phyloP scores from a whole-genome alignment of 768 basidiomycete genomes.

The Russula compacta region DNA sequence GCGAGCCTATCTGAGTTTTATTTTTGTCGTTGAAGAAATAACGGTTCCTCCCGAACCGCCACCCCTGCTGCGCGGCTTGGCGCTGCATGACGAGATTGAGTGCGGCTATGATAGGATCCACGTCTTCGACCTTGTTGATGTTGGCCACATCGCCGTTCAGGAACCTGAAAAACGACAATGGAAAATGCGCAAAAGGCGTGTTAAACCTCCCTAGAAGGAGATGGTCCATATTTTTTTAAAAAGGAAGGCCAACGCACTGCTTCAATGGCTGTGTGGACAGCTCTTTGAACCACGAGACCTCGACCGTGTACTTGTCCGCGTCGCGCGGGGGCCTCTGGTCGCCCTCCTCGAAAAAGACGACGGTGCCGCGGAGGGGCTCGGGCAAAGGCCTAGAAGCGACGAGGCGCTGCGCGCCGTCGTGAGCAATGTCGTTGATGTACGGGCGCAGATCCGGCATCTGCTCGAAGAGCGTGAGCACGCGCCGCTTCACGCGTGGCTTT shows the following conservation, averaged over 20 bases:
- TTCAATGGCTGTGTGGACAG: slow-evolving; percentile 26
- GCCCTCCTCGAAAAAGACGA: slow-evolving; percentile 36
- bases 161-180: slow-evolving; percentile 32
- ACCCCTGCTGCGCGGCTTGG: slow-evolving; percentile 43
- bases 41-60: slow-evolving; percentile 56
- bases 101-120: slow-evolving; percentile 50
- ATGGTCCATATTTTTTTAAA: neutral
- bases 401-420: slow-evolving; percentile 37
- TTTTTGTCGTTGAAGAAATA: slow-evolving; percentile 46
- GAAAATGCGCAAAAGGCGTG: no score
- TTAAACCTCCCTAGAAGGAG: no score
- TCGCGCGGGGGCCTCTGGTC: slow-evolving; percentile 28
- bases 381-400: slow-evolving; percentile 34
- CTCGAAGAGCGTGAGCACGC: slow-evolving; percentile 51
- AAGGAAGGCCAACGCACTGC: slow-evolving; percentile 25
- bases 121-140: slow-evolving; percentile 39
- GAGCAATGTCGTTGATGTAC: slow-evolving; percentile 39
- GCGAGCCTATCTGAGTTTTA: slow-evolving; percentile 27
- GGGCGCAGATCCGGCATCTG: slow-evolving; percentile 28
- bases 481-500: slow-evolving; percentile 32
- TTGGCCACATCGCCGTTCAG: slow-evolving; percentile 46
- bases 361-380: slow-evolving; percentile 27
- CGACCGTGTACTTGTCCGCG: slow-evolving; percentile 35
- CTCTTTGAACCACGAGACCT: slow-evolving; percentile 27
- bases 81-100: slow-evolving; percentile 56